These are phyloP conservation scores for Clarireedia hainanense DNA, from an alignment of 2,329 filamentous ascomycete genomes.

Conservation along the genomic window DNA sequence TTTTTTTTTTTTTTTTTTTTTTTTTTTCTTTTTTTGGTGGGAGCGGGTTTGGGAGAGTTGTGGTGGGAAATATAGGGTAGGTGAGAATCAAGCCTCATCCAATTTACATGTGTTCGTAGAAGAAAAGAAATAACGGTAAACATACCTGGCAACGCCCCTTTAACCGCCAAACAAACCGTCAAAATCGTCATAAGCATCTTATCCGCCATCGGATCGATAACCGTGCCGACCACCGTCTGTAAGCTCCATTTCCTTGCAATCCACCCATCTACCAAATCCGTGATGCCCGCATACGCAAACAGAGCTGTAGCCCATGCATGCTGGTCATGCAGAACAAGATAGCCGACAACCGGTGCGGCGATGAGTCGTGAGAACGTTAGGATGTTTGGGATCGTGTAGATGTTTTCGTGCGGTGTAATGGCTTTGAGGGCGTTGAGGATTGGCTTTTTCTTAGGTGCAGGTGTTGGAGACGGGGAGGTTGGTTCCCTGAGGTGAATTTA, in stretches of 20 bases:
- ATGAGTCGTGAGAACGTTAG: conserved; percentile 80
- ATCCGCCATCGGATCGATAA: conserved; percentile 96
- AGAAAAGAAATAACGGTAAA: conserved; percentile 14
- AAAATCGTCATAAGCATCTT: conserved; percentile 93
- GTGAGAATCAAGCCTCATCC: neutral
- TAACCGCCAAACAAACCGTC: conserved; percentile 75
- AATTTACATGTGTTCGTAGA: neutral
- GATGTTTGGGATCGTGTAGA: conserved; percentile 93
- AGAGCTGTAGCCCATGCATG: conserved; percentile 72
- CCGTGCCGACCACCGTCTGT: conserved; percentile 87
- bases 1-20: neutral
- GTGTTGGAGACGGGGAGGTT: neutral
- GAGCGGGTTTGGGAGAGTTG: neutral
- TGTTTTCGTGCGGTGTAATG: conserved; percentile 64
- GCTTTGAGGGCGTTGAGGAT: conserved; percentile 22
- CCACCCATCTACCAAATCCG: conserved; percentile 88
- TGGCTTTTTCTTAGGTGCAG: conserved; percentile 13
- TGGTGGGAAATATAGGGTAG: neutral
- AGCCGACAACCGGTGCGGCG: conserved; percentile 78
- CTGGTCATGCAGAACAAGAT: conserved; percentile 77
- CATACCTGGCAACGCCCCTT: conserved; percentile 72
- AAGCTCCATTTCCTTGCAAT: conserved; percentile 83
- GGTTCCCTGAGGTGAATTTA: neutral
- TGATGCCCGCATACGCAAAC: conserved; percentile 88
- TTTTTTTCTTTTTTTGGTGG: neutral